Percentiles rank a stretch among this genome's conserved stretches.
Conservation (phyloP, 345 rosid genomes). For the Murraya paniculata region DNA sequence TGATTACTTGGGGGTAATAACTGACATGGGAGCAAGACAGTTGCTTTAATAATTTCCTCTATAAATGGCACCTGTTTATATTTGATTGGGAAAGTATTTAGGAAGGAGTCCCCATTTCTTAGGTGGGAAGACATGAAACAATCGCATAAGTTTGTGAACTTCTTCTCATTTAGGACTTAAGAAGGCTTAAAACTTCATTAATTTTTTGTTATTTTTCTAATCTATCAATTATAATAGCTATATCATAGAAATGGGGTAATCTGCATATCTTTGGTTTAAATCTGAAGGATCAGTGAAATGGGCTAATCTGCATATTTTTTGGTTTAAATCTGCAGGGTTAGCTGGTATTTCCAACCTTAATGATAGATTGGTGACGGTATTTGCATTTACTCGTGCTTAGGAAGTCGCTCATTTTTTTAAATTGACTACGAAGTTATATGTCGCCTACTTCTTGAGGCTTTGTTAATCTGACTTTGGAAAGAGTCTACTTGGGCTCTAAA, state of each 20-base stretch:
- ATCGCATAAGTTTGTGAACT: not conserved
- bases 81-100: not conserved
- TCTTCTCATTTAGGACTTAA: not conserved
- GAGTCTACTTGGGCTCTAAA: not conserved
- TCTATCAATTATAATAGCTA: not conserved
- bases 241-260: not conserved
- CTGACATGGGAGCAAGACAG: too few relatives aligned
- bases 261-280: not conserved
- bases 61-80: not conserved
- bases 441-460: not conserved
- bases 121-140: not conserved
- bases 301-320: not conserved
- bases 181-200: not conserved
- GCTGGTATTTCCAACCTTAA: not conserved
- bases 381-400: not conserved
- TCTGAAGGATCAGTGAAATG: not conserved
- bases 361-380: not conserved
- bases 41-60: not conserved
- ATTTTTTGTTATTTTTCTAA: not conserved
- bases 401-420: not conserved
- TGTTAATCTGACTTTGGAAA: not conserved
- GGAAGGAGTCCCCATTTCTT: not conserved
- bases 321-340: not conserved
- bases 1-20: not conserved
- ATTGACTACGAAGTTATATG: not conserved